A percentile compares a stretch with the other conserved stretches of the same genome.
Conservation (phyloP, 305 asterid genomes). For the Fraxinus nigra region DNA sequence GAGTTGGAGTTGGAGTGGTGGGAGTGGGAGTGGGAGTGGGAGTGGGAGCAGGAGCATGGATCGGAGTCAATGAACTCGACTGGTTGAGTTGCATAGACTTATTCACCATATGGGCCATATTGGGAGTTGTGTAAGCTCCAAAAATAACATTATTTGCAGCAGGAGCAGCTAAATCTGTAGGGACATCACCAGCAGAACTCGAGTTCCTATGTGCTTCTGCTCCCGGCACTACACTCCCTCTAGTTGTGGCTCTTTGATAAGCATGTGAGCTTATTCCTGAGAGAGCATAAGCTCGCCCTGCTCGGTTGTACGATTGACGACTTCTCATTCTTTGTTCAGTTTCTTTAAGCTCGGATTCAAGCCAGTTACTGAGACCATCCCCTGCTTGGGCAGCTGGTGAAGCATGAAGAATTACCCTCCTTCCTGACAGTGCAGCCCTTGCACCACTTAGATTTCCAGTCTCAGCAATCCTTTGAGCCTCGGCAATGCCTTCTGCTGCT, state of each 20-base stretch:
- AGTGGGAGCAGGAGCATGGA: not conserved
- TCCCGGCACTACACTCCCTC: slow-evolving; percentile 21
- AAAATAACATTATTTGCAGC: not conserved
- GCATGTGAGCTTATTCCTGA: slow-evolving; percentile 43
- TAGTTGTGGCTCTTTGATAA: slow-evolving; percentile 36
- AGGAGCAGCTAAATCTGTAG: not conserved
- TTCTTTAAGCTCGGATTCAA: slow-evolving; percentile 39
- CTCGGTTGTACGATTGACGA: not conserved
- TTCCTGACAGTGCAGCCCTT: slow-evolving; percentile 15
- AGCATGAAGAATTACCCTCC: slow-evolving; percentile 13
- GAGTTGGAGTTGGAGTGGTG: not conserved
- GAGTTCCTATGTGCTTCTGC: not conserved
- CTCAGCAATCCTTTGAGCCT: slow-evolving; percentile 49
- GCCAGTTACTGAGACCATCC: slow-evolving; percentile 32
- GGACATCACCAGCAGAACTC: not conserved
- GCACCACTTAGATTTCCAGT: slow-evolving; percentile 32
- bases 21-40: not conserved
- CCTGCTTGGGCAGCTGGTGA: slow-evolving; percentile 31
- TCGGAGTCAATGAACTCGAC: not conserved
- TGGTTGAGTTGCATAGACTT: slow-evolving; percentile 31
- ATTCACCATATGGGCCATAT: slow-evolving; percentile 36
- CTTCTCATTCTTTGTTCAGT: slow-evolving; percentile 29
- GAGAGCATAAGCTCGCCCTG: slow-evolving; percentile 44
- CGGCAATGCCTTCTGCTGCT: slow-evolving; percentile 35
- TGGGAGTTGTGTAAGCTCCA: slow-evolving; percentile 30